Conservation (phyloP, 169 alveolate genomes). For the Eimeria brunetti region DNA sequence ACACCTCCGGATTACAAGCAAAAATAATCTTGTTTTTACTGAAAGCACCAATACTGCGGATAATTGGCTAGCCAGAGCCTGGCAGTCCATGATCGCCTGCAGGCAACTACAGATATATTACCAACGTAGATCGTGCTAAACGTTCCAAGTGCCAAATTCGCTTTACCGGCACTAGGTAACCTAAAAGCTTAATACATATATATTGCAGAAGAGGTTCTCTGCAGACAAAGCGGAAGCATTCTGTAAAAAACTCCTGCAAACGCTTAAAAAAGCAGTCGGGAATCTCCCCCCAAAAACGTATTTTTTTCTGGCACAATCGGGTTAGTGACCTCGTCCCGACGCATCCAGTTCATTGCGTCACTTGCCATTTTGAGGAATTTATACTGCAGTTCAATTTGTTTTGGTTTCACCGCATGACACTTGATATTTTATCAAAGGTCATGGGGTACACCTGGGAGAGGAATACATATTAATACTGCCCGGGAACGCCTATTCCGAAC, state of each 20-base stretch:
- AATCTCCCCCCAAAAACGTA: neutral
- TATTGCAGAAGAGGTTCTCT: neutral
- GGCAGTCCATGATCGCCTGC: too few relatives aligned
- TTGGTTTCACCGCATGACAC: neutral
- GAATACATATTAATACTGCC: neutral
- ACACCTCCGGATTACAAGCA: too few relatives aligned
- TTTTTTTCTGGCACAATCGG: neutral
- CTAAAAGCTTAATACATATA: neutral
- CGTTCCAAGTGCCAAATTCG: too few relatives aligned
- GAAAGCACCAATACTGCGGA: too few relatives aligned
- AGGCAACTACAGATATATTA: too few relatives aligned
- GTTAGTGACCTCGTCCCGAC: neutral
- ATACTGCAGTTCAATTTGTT: neutral
- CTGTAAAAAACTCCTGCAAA: neutral
- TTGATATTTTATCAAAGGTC: neutral
- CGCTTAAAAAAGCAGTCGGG: neutral
- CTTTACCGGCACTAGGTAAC: too few relatives aligned
- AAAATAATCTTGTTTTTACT: too few relatives aligned
- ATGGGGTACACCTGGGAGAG: neutral
- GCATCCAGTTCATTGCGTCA: neutral
- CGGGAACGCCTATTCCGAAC: neutral
- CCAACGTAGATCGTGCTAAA: too few relatives aligned
- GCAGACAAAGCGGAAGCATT: neutral
- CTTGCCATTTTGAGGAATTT: neutral
- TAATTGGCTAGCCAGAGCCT: too few relatives aligned